These are phyloP conservation scores for Sporothrix schenckii DNA, from an alignment of 2,329 filamentous ascomycete genomes.

Conservation along the genomic window DNA sequence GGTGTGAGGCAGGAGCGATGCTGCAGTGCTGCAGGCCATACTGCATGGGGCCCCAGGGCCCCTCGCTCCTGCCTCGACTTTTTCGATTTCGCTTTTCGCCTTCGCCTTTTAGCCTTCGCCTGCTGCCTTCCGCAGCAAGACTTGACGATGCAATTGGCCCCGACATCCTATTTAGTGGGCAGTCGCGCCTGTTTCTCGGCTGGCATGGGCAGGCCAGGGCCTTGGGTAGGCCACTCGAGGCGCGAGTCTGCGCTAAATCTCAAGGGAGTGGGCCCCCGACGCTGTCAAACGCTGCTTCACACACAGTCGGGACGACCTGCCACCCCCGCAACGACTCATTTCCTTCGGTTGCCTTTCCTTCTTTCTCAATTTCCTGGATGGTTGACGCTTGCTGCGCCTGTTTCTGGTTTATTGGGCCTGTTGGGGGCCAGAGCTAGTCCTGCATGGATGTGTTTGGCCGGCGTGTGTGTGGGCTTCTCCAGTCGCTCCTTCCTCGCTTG, in stretches of 20 bases:
- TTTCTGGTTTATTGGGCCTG: neutral
- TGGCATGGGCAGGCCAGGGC: neutral
- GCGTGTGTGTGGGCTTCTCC: constrained; percentile 2
- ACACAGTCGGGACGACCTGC: constrained; percentile 13
- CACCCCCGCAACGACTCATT: constrained; percentile 18
- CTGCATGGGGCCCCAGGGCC: neutral
- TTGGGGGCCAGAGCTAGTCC: constrained; percentile 23
- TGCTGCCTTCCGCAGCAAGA: too few species aligned
- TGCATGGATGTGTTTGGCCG: neutral
- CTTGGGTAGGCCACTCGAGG: neutral
- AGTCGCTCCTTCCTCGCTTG: constrained; percentile 18
- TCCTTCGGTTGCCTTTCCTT: neutral
- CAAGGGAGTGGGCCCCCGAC: neutral
- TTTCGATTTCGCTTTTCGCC: neutral
- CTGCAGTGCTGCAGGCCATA: neutral
- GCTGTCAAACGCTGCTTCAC: constrained; percentile 9
- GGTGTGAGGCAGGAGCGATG: constrained; percentile 6
- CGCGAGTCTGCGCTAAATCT: constrained; percentile 25
- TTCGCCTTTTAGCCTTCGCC: neutral
- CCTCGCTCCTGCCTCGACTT: neutral
- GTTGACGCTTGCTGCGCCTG: constrained; percentile 16
- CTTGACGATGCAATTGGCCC: constrained; percentile 15
- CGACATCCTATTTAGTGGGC: neutral
- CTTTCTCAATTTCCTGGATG: neutral
- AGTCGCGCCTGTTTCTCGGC: constrained; percentile 4